Conservation (phyloP, 169 alveolate species). For the Plasmodium cynomolgi region DNA sequence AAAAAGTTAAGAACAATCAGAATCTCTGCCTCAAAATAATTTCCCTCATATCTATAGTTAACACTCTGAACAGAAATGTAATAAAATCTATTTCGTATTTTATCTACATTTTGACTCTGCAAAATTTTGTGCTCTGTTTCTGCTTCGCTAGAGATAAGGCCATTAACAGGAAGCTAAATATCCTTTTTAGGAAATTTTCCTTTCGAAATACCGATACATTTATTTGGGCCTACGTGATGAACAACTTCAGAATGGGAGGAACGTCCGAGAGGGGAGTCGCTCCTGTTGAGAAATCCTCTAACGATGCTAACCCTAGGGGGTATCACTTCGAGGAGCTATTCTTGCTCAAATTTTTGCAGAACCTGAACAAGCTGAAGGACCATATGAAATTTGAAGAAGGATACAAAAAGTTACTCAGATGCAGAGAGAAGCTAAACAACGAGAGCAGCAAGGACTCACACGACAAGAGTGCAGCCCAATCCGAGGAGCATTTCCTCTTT, state of each 20-base stretch:
- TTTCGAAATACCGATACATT: slow-evolving; percentile 55
- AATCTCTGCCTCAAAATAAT: slow-evolving; percentile 51
- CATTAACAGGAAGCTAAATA: slow-evolving; percentile 23
- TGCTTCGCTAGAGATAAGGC: slow-evolving; percentile 30
- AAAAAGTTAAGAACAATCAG: slow-evolving; percentile 49
- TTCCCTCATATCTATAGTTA: slow-evolving; percentile 48
- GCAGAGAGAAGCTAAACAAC: slow-evolving; percentile 12
- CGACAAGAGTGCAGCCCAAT: not conserved
- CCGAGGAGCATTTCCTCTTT: slow-evolving; percentile 3
- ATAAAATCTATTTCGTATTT: slow-evolving; percentile 49
- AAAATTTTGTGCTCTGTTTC: slow-evolving; percentile 44
- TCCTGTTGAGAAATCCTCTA: not conserved
- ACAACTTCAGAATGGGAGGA: slow-evolving; percentile 21
- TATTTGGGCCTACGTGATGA: slow-evolving; percentile 9
- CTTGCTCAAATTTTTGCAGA: slow-evolving; percentile 17
- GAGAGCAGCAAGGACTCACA: not conserved
- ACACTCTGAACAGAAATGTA: not conserved
- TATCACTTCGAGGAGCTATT: slow-evolving; percentile 27
- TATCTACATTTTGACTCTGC: slow-evolving; percentile 29
- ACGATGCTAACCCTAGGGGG: not conserved
- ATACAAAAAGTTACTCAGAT: slow-evolving; percentile 5
- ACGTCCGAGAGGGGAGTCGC: not conserved
- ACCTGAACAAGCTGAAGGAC: slow-evolving; percentile 24
- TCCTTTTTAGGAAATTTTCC: slow-evolving; percentile 37
- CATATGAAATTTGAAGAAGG: slow-evolving; percentile 50